These are phyloP conservation scores for Leccinum fibrillosum DNA, from an alignment of 768 basidiomycete species.

Conservation along the genomic window DNA sequence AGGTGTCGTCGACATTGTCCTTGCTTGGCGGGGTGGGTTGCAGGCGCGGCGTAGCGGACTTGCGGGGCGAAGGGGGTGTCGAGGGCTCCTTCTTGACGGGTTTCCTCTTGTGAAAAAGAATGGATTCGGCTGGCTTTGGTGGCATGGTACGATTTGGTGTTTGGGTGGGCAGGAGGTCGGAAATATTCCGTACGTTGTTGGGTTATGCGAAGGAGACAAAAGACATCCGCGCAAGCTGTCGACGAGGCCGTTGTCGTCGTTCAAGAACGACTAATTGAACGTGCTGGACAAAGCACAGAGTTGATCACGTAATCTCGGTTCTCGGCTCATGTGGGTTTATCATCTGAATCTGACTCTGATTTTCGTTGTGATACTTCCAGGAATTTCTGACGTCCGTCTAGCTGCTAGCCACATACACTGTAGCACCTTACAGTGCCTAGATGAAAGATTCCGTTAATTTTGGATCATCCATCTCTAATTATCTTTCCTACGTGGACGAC, in stretches of 20 bases:
- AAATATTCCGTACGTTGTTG: background rate
- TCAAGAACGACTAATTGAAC: background rate
- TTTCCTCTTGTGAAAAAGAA: constrained; percentile 71
- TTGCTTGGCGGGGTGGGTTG: constrained; percentile 37
- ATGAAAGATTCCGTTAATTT: too few species aligned
- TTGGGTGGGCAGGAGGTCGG: background rate
- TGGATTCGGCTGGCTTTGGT: constrained; percentile 37
- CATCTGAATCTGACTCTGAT: too few species aligned
- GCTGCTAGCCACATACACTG: too few species aligned
- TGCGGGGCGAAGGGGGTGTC: constrained; percentile 29
- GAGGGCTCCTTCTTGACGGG: constrained; percentile 29
- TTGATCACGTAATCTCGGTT: constrained; percentile 23
- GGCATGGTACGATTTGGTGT: constrained; percentile 17
- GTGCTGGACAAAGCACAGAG: background rate
- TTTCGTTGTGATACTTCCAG: too few species aligned
- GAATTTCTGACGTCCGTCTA: too few species aligned
- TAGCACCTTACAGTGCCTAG: too few species aligned
- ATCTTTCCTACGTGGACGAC: background rate
- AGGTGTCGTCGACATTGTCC: constrained; percentile 49
- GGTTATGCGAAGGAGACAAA: background rate
- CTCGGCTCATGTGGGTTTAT: too few species aligned
- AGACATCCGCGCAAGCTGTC: constrained; percentile 4
- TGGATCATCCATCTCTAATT: background rate
- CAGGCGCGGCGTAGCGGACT: constrained; percentile 38
- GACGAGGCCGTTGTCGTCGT: constrained; percentile 1